phyloP scores from a whole-genome alignment of 129 eudicot species.

The carrot (Daucus carota) region DH1_v3.0 NC_030381.2:52050001-52050500 shows the following conservation, averaged over 20 bases:
- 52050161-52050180: neutral
- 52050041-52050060: neutral
- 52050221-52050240: neutral
- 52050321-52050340: neutral
- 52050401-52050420: neutral
- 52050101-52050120: neutral
- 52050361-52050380: neutral
- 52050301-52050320: neutral
- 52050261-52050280: neutral
- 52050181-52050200: neutral
- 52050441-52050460: neutral
- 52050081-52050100: neutral
- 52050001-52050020: neutral
- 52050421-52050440: neutral
- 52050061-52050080: neutral
- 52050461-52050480: neutral
- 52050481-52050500: neutral
- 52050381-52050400: rapidly evolving
- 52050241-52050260: neutral
- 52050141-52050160: neutral
- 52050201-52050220: neutral
- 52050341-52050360: neutral
- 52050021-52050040: neutral
- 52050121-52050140: neutral
- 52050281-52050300: neutral